phyloP scores from a whole-genome alignment of 1,284 basidiomycete species.

The Bondarzewia mesenterica region DNA sequence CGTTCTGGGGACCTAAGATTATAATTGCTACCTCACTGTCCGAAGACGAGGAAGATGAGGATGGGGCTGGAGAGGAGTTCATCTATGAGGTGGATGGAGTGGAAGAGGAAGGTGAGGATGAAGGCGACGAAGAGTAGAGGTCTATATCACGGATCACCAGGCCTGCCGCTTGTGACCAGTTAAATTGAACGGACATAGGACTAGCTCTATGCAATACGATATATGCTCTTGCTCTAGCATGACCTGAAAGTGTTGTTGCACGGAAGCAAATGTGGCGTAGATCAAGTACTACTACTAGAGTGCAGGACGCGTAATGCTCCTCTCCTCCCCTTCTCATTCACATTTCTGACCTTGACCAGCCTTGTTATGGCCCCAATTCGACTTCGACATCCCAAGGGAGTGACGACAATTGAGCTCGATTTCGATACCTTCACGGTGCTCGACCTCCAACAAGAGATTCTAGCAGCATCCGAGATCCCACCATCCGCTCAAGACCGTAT shows the following conservation, averaged over 20 bases:
- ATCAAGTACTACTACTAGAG: too few species aligned
- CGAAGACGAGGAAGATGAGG: conserved; percentile 19
- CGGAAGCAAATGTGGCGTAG: too few species aligned
- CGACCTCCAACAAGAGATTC: conserved; percentile 69
- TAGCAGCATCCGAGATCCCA: conserved; percentile 56
- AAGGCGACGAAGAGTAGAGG: background rate
- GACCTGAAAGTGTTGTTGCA: too few species aligned
- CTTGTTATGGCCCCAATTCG: conserved; percentile 70
- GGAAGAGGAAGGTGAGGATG: background rate
- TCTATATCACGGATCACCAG: too few species aligned
- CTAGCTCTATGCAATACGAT: too few species aligned
- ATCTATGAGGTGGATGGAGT: background rate
- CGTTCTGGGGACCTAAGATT: conserved; percentile 10
- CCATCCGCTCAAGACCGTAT: conserved; percentile 72
- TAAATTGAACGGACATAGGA: too few species aligned
- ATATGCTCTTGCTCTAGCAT: too few species aligned
- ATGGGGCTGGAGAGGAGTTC: background rate
- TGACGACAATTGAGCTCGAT: conserved; percentile 71
- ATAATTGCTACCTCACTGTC: conserved; percentile 5
- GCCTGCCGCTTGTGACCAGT: too few species aligned
- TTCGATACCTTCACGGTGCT: conserved; percentile 54
- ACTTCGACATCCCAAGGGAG: conserved; percentile 74
- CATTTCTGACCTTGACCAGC: background rate
- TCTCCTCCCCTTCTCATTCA: background rate
- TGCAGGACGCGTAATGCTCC: too few species aligned